Conservation (phyloP, 1,284 basidiomycete species). For the Fomitopsis palustris region DNA sequence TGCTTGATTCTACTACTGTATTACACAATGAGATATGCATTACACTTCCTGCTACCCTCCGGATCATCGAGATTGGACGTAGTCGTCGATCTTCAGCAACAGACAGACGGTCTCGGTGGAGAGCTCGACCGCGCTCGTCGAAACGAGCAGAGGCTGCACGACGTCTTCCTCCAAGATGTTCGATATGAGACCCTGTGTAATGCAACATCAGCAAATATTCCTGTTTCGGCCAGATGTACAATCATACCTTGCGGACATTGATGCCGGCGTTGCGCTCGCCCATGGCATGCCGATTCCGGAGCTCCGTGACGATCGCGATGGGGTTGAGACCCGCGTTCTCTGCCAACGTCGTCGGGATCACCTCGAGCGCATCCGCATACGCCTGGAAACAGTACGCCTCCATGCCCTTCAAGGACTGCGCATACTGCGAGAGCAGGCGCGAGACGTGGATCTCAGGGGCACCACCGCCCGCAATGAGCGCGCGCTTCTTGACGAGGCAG, state of each 20-base stretch:
- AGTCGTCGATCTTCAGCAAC: slow-evolving; percentile 96
- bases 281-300: slow-evolving; percentile 94
- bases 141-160: slow-evolving; percentile 93
- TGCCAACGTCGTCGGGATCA: slow-evolving; percentile 96
- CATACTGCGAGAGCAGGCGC: slow-evolving; percentile 87
- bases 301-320: slow-evolving; percentile 96
- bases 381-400: slow-evolving; percentile 99
- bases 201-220: slow-evolving; percentile 1
- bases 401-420: slow-evolving; percentile 95
- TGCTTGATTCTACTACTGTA: background rate
- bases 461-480: slow-evolving; percentile 95
- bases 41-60: background rate
- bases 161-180: slow-evolving; percentile 98
- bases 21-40: slow-evolving; percentile 9
- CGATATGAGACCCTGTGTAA: slow-evolving; percentile 81
- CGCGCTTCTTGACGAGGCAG: slow-evolving; percentile 97
- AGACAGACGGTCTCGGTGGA: slow-evolving; percentile 98
- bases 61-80: slow-evolving; percentile 71
- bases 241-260: slow-evolving; percentile 89
- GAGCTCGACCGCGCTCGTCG: slow-evolving; percentile 93
- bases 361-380: slow-evolving; percentile 96
- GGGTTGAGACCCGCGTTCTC: slow-evolving; percentile 99
- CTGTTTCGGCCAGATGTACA: background rate
- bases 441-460: slow-evolving; percentile 99
- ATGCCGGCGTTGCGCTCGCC: slow-evolving; percentile 97